Evolutionary conservation across 768 basidiomycete genomes (phyloP), one percentile per base, ranked within the genome.

Genomic region (Sporobolomyces phaffii): DNA sequence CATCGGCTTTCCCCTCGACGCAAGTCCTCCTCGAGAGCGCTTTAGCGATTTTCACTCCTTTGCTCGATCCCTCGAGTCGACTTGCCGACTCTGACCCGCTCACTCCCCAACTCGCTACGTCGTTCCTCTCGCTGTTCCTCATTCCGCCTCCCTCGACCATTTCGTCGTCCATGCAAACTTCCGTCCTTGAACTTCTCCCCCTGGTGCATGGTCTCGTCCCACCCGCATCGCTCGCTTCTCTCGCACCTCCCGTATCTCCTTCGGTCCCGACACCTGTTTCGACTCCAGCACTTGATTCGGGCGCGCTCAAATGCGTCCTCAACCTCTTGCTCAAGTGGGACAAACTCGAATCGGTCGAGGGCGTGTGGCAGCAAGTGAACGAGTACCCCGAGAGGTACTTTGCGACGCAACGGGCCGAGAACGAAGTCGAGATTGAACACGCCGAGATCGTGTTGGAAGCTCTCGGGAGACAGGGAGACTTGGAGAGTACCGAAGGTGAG

Each of bases 381-480:
- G 65, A 68, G 24, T 62, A 64, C 22, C 65, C 65, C 29, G 56
- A 52, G 50, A 31, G 70, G 22, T 72, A 68, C 22, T 36, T 51
- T n/a, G 52, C 24, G 14, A 29, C 22, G 1, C 50, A 28, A 17
- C n/a, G n/a, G n/a, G n/a, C n/a, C n/a, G 17, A 20, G 34, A 34
- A 41, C 36, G 49, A n/a, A 6, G 26, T 45, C 18, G 49, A 11
- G 17, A 62, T 57, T 43, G 66, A 68, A 58, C 50, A 62, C 41
- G 57, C 56, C 17, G 70, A 72, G 26, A 26, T 72, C 9, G 53
- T 65, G 7, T 22, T 72, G 13, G 54, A 62, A 26, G 62, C 60
- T 18, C 8, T 58, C 10, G 65, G 49, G 3, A 17, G 9, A 11
- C n/a, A 17, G 15, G 34, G 60, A 0, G 70, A 72, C 24, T 10